Conservation (phyloP, 1,284 basidiomycete species). For the Somion occarium region DNA sequence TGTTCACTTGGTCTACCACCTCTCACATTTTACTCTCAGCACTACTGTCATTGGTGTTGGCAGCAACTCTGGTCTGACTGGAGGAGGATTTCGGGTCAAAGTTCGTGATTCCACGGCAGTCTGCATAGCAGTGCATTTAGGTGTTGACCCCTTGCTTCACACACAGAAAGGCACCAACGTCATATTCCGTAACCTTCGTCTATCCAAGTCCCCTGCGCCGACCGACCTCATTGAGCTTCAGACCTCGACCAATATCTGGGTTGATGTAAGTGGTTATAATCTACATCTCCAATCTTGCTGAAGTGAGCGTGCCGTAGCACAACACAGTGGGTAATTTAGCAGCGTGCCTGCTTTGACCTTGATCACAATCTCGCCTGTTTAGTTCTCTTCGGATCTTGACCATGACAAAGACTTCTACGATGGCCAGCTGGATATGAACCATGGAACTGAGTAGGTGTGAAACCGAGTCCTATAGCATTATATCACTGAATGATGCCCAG, state of each 20-base stretch:
- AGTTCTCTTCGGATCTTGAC: slow-evolving; percentile 11
- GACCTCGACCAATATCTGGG: slow-evolving; percentile 24
- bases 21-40: neutral
- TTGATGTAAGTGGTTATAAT: slow-evolving; percentile 15
- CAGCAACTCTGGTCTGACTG: slow-evolving; percentile 15
- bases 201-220: slow-evolving; percentile 19
- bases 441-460: slow-evolving; percentile 19
- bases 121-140: neutral
- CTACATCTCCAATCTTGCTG: neutral
- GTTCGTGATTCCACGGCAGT: neutral
- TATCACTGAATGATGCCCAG: slow-evolving; percentile 3
- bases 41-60: slow-evolving; percentile 14
- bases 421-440: slow-evolving; percentile 21
- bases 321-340: slow-evolving; percentile 11
- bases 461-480: neutral
- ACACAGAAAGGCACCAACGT: slow-evolving; percentile 15
- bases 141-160: neutral
- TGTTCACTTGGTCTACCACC: neutral
- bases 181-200: slow-evolving; percentile 23
- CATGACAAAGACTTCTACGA: slow-evolving; percentile 23
- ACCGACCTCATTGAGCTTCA: slow-evolving; percentile 23
- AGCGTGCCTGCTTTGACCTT: slow-evolving; percentile 1
- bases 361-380: neutral
- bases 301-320: neutral
- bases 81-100: slow-evolving; percentile 22